Percentiles rank a stretch among this genome's conserved stretches.
Evolutionary conservation across 1,284 basidiomycete species (phyloP).

Genomic region (Exobasidium cylindrosporum): DNA sequence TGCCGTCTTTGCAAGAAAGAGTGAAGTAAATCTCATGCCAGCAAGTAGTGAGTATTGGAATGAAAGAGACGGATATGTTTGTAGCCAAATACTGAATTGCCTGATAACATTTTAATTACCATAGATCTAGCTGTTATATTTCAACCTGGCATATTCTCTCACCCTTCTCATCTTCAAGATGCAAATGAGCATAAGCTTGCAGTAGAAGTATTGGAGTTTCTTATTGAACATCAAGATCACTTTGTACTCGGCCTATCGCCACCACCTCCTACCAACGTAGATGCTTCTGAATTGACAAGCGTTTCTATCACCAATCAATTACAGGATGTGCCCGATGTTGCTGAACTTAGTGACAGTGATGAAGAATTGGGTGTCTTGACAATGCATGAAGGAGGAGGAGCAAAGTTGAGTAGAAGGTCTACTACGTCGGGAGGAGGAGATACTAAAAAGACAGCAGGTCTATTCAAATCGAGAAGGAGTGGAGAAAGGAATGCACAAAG

Average conservation of each 20-base stretch:
- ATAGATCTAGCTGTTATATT: slow-evolving; percentile 52
- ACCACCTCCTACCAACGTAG: slow-evolving; percentile 38
- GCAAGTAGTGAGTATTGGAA: slow-evolving; percentile 76
- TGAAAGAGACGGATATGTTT: neutral
- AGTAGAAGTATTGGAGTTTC: slow-evolving; percentile 86
- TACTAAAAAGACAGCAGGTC: neutral
- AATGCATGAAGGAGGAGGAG: slow-evolving; percentile 52
- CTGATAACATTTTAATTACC: neutral
- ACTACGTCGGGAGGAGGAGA: neutral
- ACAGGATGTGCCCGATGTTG: slow-evolving; percentile 18
- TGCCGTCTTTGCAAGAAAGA: slow-evolving; percentile 86
- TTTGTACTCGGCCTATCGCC: slow-evolving; percentile 50
- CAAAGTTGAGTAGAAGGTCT: slow-evolving; percentile 16
- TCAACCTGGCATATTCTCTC: slow-evolving; percentile 65
- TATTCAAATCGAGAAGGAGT: neutral
- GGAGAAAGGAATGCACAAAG: neutral
- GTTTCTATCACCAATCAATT: slow-evolving; percentile 31
- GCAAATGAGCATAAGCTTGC: slow-evolving; percentile 73
- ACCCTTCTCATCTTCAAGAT: slow-evolving; percentile 66
- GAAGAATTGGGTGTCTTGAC: slow-evolving; percentile 49
- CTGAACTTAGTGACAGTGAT: slow-evolving; percentile 45
- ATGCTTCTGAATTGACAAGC: slow-evolving; percentile 39
- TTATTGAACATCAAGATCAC: slow-evolving; percentile 66
- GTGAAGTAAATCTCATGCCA: slow-evolving; percentile 91
- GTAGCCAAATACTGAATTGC: neutral